Conservation (phyloP, 352 stramenopile genomes). For the Globisporangium megalacanthum region DNA sequence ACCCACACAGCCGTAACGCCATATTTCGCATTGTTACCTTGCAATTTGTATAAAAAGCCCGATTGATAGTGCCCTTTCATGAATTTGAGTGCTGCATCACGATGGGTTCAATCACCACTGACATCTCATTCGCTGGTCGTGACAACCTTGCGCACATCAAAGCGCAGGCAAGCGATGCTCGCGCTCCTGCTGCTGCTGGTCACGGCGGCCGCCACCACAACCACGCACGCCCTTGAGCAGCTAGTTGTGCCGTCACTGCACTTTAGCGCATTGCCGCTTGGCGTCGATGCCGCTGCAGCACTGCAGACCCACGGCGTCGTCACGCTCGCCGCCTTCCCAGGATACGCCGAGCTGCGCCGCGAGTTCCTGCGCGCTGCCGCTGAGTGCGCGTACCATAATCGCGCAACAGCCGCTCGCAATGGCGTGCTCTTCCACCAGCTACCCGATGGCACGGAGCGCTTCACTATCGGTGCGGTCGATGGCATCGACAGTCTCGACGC, state of each 20-base stretch:
- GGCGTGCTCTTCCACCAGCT: conserved; percentile 12
- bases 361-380: conserved; percentile 9
- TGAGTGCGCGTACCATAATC: conserved; percentile 5
- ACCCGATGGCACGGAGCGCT: conserved; percentile 17
- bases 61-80: too few species aligned
- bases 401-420: background rate
- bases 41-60: too few species aligned
- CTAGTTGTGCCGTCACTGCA: conserved; percentile 11
- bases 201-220: background rate
- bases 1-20: too few species aligned
- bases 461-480: conserved; percentile 12
- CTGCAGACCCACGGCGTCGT: conserved; percentile 14
- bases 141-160: background rate
- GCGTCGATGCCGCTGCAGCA: conserved; percentile 4
- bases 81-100: too few species aligned
- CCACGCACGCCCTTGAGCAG: background rate
- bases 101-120: too few species aligned
- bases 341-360: conserved; percentile 6
- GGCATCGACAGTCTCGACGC: conserved; percentile 8
- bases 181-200: background rate
- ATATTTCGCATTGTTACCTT: too few species aligned
- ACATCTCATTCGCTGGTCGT: background rate
- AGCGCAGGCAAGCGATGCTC: background rate
- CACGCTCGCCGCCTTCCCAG: conserved; percentile 10
- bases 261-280: conserved; percentile 5